Percentiles rank a stretch among this genome's conserved stretches.
phyloP scores from a whole-genome alignment of 2,329 filamentous ascomycete species.

The Fusarium irregulare region DNA sequence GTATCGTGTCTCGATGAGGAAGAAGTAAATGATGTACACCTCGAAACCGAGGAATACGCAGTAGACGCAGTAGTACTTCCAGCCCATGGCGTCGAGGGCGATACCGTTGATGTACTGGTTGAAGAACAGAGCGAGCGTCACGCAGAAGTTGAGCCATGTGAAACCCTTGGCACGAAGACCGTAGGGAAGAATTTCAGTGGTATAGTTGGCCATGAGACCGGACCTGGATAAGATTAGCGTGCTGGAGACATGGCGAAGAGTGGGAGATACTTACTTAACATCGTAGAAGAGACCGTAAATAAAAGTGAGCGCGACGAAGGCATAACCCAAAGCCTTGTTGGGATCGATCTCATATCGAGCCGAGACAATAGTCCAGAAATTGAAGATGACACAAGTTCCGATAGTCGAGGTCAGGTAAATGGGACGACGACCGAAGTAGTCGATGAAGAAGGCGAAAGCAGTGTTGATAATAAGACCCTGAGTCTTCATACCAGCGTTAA shows the following conservation, averaged over 20 bases:
- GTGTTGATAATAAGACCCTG: constrained; percentile 17
- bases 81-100: constrained; percentile 19
- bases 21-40: constrained; percentile 31
- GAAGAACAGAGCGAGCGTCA: constrained; percentile 29
- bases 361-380: constrained; percentile 27
- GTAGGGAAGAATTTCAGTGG: constrained; percentile 45
- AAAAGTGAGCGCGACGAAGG: constrained; percentile 53
- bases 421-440: constrained; percentile 34
- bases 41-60: constrained; percentile 20
- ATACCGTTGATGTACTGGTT: constrained; percentile 39
- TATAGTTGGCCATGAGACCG: constrained; percentile 43
- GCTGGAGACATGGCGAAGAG: too few species aligned
- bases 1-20: constrained; percentile 24
- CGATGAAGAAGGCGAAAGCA: constrained; percentile 41
- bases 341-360: constrained; percentile 45
- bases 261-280: constrained; percentile 25
- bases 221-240: constrained; percentile 47
- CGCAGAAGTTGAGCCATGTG: constrained; percentile 33
- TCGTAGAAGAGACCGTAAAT: constrained; percentile 54
- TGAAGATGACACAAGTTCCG: constrained; percentile 47
- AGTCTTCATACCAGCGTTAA: constrained; percentile 41
- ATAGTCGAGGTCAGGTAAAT: constrained; percentile 18
- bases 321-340: constrained; percentile 24
- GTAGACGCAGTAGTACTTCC: constrained; percentile 38
- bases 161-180: constrained; percentile 36